phyloP scores from a whole-genome alignment of 768 basidiomycete genomes.

The Clathrus columnatus region DNA sequence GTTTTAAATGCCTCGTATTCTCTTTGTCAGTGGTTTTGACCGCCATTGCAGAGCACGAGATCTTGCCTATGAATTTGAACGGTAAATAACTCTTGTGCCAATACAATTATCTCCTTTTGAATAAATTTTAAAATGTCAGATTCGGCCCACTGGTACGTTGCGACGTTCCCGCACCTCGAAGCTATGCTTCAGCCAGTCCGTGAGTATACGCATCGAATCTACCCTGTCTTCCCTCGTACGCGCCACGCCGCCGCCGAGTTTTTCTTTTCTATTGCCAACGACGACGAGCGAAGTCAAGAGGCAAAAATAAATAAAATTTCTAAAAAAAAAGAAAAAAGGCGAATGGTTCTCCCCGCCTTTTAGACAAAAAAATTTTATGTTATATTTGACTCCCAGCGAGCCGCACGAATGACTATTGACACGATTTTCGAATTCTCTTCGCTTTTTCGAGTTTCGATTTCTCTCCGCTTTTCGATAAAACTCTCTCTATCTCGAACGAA shows the following conservation, averaged over 20 bases:
- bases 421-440: slow-evolving; percentile 17
- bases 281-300: too few relatives aligned
- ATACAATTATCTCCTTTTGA: slow-evolving; percentile 8
- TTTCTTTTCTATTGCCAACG: slow-evolving; percentile 29
- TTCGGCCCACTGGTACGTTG: slow-evolving; percentile 80
- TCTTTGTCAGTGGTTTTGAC: slow-evolving; percentile 83
- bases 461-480: slow-evolving; percentile 24
- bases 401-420: not conserved
- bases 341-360: not conserved
- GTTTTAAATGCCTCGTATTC: slow-evolving; percentile 50
- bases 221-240: not conserved
- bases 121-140: slow-evolving; percentile 28
- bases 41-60: slow-evolving; percentile 76
- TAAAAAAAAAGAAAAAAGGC: not conserved
- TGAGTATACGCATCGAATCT: slow-evolving; percentile 43
- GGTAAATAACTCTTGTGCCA: slow-evolving; percentile 33
- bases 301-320: too few relatives aligned
- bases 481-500: slow-evolving; percentile 2
- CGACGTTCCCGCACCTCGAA: slow-evolving; percentile 82
- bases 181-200: slow-evolving; percentile 71
- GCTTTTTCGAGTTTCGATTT: slow-evolving; percentile 30
- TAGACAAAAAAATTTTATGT: not conserved
- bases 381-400: not conserved
- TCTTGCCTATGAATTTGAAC: slow-evolving; percentile 81
- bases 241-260: not conserved